These are phyloP conservation scores for Chaetomium sp. DNA, from an alignment of 2,329 filamentous ascomycete genomes.

Conservation along the genomic window DNA sequence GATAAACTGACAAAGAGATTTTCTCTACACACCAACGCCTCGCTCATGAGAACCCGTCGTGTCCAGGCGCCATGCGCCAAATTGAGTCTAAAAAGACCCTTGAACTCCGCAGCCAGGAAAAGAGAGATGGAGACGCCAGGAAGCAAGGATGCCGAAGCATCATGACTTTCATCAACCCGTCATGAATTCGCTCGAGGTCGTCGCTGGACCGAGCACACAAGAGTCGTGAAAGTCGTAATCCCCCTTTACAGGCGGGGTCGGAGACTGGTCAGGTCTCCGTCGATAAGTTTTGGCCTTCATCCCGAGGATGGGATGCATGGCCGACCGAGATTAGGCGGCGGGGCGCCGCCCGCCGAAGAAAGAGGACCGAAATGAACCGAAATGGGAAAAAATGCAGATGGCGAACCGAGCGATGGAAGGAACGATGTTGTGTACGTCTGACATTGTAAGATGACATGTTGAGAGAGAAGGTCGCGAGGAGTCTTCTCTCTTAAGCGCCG, in stretches of 20 bases:
- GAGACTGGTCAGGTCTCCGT: slow-evolving; percentile 5
- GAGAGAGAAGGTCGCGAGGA: neutral
- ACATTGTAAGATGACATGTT: slow-evolving; percentile 10
- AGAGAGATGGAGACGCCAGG: neutral
- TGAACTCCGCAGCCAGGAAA: slow-evolving; percentile 8
- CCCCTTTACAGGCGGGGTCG: slow-evolving; percentile 5
- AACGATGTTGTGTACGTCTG: slow-evolving; percentile 24
- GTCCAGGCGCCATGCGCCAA: slow-evolving; percentile 14
- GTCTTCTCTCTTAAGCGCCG: slow-evolving; percentile 4
- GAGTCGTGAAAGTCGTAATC: slow-evolving; percentile 11
- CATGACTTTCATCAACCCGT: neutral
- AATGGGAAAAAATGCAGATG: neutral
- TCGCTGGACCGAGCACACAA: slow-evolving; percentile 5
- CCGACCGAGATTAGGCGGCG: neutral
- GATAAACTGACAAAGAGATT: neutral
- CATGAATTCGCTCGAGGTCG: slow-evolving; percentile 6
- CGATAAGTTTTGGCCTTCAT: neutral
- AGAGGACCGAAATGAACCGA: neutral
- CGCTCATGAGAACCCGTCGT: slow-evolving; percentile 12
- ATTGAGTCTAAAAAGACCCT: neutral
- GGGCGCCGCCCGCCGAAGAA: neutral
- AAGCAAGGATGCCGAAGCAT: slow-evolving; percentile 4
- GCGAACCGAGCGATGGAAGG: slow-evolving; percentile 10
- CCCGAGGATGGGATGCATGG: slow-evolving; percentile 1
- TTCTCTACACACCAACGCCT: slow-evolving; percentile 12